Base-by-base conservation (phyloP, 108 stramenopile genomes). In the Discostella stelligeroides region DNA sequence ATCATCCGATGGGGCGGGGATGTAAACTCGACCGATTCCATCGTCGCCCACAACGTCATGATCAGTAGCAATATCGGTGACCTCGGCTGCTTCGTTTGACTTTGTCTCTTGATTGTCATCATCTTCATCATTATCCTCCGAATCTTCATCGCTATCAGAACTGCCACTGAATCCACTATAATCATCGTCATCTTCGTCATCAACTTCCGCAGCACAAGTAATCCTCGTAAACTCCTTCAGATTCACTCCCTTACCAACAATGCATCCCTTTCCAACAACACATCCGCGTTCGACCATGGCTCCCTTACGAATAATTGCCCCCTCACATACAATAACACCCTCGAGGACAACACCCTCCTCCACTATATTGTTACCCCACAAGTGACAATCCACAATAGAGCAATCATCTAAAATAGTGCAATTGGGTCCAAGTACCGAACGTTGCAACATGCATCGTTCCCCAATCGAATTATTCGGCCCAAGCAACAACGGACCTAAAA, bases 161-260 rank as follows among this genome's bases (percentile, higher is more conserved):
- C 73, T 63, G 40, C 81, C 73, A 49, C 58, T 81, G 59, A 82
- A 82, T 17, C 68, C 81, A 55, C 74, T 80, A 18, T 78, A 73
- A 75, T 79, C 80, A 51, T 85, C 86, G 18, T 83, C 85, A 60
- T 80, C 84, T 40, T 90, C 85, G 11, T 76, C 84, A 40, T 91
- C 85, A 9, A 73, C 81, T 7, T 87, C 90, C 29, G 62, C 72
- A 30, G 66, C 72, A n/a, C 88, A 45, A 1, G 95, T 95, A 48
- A 97, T 82, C 51, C 98, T 82, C 6, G 96, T 90, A 82, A 90
- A 97, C 53, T 92, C 89, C 7, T 84, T 81, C 18, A 97, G 61
- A 17, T 67, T 66, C 23, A 95, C 83, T 50, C 87, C 85, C 49
- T 79, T 70, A 18, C 95, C 96, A 72, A 98, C 83, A 12, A 97